phyloP scores from a whole-genome alignment of 768 basidiomycete species.

The Multifurca ochricompacta region DNA sequence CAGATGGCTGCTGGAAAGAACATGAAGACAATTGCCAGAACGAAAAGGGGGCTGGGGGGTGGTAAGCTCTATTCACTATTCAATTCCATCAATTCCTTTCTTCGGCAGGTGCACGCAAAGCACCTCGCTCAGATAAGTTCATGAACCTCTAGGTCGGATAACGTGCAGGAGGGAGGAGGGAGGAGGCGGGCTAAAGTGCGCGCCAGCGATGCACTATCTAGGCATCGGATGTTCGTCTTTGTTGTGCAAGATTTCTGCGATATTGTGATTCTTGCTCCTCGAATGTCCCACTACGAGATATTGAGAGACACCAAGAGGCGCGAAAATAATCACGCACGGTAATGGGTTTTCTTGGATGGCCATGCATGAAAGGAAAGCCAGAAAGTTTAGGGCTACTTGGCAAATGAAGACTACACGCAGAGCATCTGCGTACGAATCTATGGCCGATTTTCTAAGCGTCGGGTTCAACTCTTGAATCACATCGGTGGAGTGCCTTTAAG shows the following conservation, averaged over 20 bases:
- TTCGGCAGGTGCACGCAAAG: not conserved
- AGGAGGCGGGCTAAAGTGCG: not conserved
- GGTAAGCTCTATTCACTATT: not conserved
- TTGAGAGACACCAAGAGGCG: not conserved
- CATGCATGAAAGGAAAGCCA: slow-evolving; percentile 59
- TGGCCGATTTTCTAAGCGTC: slow-evolving; percentile 47
- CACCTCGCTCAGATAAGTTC: not conserved
- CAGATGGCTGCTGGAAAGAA: not conserved
- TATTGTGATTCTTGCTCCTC: slow-evolving; percentile 55
- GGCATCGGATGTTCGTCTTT: slow-evolving; percentile 1
- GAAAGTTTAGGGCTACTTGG: slow-evolving; percentile 58
- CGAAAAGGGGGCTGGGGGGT: not conserved
- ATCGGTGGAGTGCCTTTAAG: slow-evolving; percentile 55
- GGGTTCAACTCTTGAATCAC: slow-evolving; percentile 63
- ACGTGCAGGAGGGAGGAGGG: not conserved
- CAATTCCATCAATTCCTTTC: not conserved
- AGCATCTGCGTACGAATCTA: slow-evolving; percentile 72
- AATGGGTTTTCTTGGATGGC: slow-evolving; percentile 70
- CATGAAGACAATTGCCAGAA: not conserved
- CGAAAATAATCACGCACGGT: slow-evolving; percentile 32
- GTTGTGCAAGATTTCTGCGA: slow-evolving; percentile 24
- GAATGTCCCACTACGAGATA: slow-evolving; percentile 42
- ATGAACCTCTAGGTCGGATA: not conserved
- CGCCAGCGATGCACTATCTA: not conserved
- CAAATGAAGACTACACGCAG: slow-evolving; percentile 78